Conservation (phyloP, 148 eudicot species). For the Fagopyrum homotropicum region DNA sequence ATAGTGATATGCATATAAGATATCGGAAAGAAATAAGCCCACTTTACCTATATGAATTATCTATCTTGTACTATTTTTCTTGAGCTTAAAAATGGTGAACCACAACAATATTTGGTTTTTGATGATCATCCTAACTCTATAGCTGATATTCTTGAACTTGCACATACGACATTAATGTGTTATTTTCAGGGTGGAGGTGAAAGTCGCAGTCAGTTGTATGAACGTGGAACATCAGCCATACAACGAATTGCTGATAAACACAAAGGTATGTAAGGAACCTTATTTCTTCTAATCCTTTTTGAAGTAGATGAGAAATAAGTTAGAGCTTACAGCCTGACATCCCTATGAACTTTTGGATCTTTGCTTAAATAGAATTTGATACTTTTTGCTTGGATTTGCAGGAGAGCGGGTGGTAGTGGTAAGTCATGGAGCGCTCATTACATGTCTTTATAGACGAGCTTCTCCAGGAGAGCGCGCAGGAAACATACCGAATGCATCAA, state of each 20-base stretch:
- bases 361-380: not conserved
- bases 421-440: conserved; percentile 72
- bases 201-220: conserved; percentile 68
- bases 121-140: not conserved
- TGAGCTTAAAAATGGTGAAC: too few relatives aligned
- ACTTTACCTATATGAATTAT: too few relatives aligned
- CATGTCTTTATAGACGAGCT: conserved; percentile 53
- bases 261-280: conserved; percentile 32
- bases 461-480: conserved; percentile 34
- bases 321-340: not conserved
- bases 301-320: not conserved
- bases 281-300: too few relatives aligned
- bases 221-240: conserved; percentile 55
- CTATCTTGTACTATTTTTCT: too few relatives aligned
- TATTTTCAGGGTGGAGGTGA: conserved; percentile 88
- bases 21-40: too few relatives aligned
- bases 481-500: conserved; percentile 57
- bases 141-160: not conserved
- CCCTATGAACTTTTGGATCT: not conserved
- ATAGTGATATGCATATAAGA: not conserved
- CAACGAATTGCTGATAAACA: conserved; percentile 64
- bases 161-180: not conserved
- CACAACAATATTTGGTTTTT: too few relatives aligned
- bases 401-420: conserved; percentile 79
- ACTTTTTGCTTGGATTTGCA: conserved; percentile 19